These are phyloP conservation scores for Nakazawaea sp. DNA, from an alignment of 805 yeast species.

Conservation along the genomic window DNA sequence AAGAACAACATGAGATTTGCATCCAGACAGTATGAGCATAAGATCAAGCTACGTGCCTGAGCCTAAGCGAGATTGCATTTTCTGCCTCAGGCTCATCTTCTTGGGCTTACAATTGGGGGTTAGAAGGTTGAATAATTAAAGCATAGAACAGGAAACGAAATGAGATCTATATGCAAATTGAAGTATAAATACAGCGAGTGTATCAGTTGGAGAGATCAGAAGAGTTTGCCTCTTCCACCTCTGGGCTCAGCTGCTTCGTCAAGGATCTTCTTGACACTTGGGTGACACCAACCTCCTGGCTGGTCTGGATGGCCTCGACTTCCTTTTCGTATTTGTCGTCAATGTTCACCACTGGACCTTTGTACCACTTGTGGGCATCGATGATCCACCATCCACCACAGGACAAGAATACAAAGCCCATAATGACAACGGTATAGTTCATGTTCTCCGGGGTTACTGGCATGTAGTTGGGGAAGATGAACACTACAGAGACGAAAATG, in stretches of 20 bases:
- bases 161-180: no score
- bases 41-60: no score
- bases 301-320: constrained; percentile 8
- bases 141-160: no score
- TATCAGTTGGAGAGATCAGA: no score
- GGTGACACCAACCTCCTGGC: neutral
- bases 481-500: constrained; percentile 37
- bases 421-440: constrained; percentile 49
- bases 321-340: constrained; percentile 24
- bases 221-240: constrained; percentile 5
- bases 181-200: no score
- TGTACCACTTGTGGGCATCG: constrained; percentile 49
- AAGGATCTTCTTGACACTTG: constrained; percentile 4
- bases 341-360: constrained; percentile 45
- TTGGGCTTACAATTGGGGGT: no score
- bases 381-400: constrained; percentile 37
- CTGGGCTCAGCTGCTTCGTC: constrained; percentile 5
- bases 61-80: no score
- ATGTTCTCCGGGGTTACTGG: constrained; percentile 35
- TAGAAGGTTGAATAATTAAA: no score
- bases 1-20: no score
- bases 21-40: no score
- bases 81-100: no score
- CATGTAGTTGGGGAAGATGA: constrained; percentile 44
- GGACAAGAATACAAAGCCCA: constrained; percentile 31